Evolutionary conservation across 352 stramenopile species (phyloP).

Genomic region (Peronospora tabacina): DNA sequence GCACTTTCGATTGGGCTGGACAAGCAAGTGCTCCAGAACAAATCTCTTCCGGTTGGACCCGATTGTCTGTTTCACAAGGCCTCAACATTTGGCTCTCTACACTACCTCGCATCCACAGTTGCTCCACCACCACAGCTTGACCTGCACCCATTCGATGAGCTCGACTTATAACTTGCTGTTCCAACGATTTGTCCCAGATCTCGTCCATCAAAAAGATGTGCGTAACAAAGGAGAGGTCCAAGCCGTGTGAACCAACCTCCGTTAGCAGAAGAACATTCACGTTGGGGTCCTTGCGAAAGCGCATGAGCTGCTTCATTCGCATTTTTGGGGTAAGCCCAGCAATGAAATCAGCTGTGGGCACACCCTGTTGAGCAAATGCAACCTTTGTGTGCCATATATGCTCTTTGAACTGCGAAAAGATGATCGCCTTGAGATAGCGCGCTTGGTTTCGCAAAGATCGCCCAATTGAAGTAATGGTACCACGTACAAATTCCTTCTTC

Average conservation of each 20-base stretch:
- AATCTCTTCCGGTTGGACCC: conserved; percentile 9
- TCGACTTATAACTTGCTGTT: conserved; percentile 92
- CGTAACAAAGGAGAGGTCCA: conserved; percentile 97
- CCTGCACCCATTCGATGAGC: conserved; percentile 94
- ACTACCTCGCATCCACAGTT: conserved; percentile 83
- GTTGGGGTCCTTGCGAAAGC: conserved; percentile 52
- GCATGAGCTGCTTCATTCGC: conserved; percentile 48
- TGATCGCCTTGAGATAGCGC: conserved; percentile 58
- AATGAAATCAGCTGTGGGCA: conserved; percentile 62
- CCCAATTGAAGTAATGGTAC: conserved; percentile 6
- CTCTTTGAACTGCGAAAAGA: conserved; percentile 80
- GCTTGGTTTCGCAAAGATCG: conserved; percentile 15
- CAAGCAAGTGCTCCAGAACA: conserved; percentile 8
- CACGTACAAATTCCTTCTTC: conserved; percentile 39
- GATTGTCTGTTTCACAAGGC: conserved; percentile 28
- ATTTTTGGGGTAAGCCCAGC: conserved; percentile 29
- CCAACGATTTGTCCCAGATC: conserved; percentile 93
- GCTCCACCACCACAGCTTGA: conserved; percentile 89
- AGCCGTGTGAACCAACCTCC: conserved; percentile 90
- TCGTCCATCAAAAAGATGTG: conserved; percentile 97
- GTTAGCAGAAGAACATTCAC: conserved; percentile 90
- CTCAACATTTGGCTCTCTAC: conserved; percentile 73
- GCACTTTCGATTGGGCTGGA: conserved; percentile 4
- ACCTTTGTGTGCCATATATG: conserved; percentile 72
- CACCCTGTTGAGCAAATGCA: conserved; percentile 59